Base-by-base conservation (phyloP, 2,329 filamentous ascomycete genomes). In the Ciborinia camelliae region DNA sequence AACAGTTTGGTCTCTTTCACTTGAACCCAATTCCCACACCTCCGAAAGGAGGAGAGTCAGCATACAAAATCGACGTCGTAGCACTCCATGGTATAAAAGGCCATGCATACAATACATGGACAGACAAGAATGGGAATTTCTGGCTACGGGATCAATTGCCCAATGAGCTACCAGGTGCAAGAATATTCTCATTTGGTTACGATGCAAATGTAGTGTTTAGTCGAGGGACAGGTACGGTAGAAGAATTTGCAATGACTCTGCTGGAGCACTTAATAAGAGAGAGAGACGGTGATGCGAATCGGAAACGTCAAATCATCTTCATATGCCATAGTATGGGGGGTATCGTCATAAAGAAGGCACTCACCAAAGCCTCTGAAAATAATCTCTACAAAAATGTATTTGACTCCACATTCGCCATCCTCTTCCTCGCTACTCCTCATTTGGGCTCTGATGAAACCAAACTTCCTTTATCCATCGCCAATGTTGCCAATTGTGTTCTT, bases 351-450 rank as follows among this genome's bases (percentile, higher is more conserved):
- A 71, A 71, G 35, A 67, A 68, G 62, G 71, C 68, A 0, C 62
- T 71, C 20, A 65, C 55, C 43, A 64, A 10, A 18, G 62, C 66
- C 1, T 0, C 30, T 8, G 8, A 63, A 12, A 55, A 67, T 0
- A n/a, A 43, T 0, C 66, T 68, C 1, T 77, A 72, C 57, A 18
- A 62, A 2, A 28, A 66, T 0, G 37, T 77, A 2, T 69, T 70
- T 4, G 45, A 68, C 0, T 66, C 73, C 2, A 67, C 77, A 4
- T 62, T 61, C 2, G 69, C 73, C 0, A 74, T 79, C 0, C 68
- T 79, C 32, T 80, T 80, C 47, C 67, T 80, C 0, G 77, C 72
- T 0, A 79, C 77, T 1, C 78, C 78, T 14, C 78, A 80, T 55
- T 64, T 73, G 15, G 76, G 76, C 0, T 74, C 75, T 1, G 69